Conservation (phyloP, 495 filamentous ascomycete species). For the Trypethelium eluteriae region DNA sequence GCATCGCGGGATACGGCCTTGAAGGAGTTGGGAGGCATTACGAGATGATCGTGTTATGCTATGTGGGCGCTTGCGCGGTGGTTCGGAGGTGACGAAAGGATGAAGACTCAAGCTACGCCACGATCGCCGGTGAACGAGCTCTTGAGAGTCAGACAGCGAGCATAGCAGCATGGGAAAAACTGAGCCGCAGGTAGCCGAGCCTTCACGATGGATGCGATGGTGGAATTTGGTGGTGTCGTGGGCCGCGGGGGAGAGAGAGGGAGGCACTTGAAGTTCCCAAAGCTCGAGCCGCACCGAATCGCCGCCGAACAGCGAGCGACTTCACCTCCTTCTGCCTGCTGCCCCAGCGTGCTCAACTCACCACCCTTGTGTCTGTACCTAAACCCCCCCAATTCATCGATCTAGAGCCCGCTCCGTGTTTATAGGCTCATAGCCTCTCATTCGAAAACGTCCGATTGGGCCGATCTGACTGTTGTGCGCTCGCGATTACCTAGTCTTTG, state of each 20-base stretch:
- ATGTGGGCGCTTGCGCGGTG: background rate
- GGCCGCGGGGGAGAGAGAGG: background rate
- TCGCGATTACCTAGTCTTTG: background rate
- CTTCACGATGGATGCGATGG: background rate
- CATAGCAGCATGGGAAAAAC: background rate
- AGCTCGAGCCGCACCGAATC: constrained; percentile 7
- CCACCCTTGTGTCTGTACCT: background rate
- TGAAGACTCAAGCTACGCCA: background rate
- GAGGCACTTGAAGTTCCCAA: background rate
- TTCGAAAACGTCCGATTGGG: no score
- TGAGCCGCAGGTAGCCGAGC: background rate
- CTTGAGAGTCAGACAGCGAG: background rate
- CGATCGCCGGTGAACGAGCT: background rate
- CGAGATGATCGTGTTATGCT: background rate
- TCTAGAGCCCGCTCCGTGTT: no score
- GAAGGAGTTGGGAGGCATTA: constrained; percentile 5
- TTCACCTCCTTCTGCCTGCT: background rate
- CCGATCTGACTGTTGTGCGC: background rate
- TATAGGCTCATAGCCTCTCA: no score
- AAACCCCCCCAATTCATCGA: background rate
- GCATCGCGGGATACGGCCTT: background rate
- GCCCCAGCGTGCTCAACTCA: background rate
- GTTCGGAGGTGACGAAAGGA: background rate
- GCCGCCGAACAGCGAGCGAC: constrained; percentile 1
- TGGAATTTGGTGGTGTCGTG: background rate